Evolutionary conservation across 441 rosid genomes (phyloP), one percentile per base, ranked within the genome.

Genomic region (Croton laevigatus): DNA sequence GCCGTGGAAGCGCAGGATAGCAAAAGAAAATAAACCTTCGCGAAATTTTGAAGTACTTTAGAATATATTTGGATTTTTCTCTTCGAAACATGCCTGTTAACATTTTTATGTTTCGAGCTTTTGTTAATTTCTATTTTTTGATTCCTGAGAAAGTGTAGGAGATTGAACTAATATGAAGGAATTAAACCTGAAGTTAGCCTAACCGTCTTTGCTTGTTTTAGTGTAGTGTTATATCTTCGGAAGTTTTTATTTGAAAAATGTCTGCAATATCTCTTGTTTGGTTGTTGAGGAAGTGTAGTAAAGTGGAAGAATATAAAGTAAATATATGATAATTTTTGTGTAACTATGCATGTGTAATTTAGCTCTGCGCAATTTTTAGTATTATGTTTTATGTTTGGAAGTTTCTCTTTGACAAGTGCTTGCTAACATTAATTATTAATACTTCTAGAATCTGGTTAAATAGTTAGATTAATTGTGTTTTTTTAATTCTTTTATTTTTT

Each of bases 231-330:
- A 1, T 27, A 27, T 27, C 32, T 27, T 27, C 32, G 32, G 32
- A 27, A 27, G 32, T 27, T 27, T 27, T 27, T 27, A 1, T 27
- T 27, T 27, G 32, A 27, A 27, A 27, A 27, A 27, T 27, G 32
- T 2, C 2, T 27, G 98, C 91, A 8, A 65, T 71, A 61, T 48
- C 10, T 60, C 20, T 19, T 38, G 16, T 66, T 71, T 59, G 52
- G 32, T 65, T 71, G 16, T 58, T 27, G 23, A 49, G 69, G 16
- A 36, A 65, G 27, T 65, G 17, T 55, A 17, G 22, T 16, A 65
- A 63, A 22, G 19, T 63, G 59, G 2, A 23, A 6, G 37, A 55
- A 13, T 20, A 34, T 19, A 40, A 13, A 37, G 60, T 27, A 23
- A 7, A n/a, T 60, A 38, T 14, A 37, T 8, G 12, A n/a, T 20